Evolutionary conservation across 139 green algal genomes (phyloP), one percentile per base, ranked within the genome.

Genomic region (Asterochloris erici): DNA sequence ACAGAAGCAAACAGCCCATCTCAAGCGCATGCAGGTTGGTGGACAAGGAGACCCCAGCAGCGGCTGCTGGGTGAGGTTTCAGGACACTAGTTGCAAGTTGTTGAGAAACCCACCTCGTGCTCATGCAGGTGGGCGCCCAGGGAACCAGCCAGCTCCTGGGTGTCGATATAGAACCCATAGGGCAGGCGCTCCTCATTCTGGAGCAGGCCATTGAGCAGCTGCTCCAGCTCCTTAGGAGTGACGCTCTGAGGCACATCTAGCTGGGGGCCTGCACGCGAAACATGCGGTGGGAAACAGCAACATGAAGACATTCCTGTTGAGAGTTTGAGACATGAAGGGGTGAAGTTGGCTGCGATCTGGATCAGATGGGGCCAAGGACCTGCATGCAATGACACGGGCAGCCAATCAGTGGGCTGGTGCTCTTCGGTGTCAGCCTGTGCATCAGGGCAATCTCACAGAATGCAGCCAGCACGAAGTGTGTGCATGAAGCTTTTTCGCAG

Each of bases 161-260:
- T 94, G 14, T 96, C 85, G 14, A 99, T 90, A 38, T 94, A 94
- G 75, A 99, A 99, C 10, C 93, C 92, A 85, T 99, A 99, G 11
- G 96, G 96, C 60, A 97, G 82, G 74, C 90, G 91, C 73, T 99
- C 95, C 76, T 96, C 93, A 47, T 96, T 89, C 4, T 89, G 78
- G 13, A 98, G 87, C 66, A 99, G 84, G 0, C 88, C 85, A 82
- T 99, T 98, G 4, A 99, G 86, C 63, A 99, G 84, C 63, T 89
- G 87, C 79, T 98, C 89, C 84, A 99, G 90, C 90, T 99, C 94
- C 63, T 79, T 66, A 0, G 93, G 87, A 13, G 94, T 97, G 9
- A 93, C 92, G 27, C 89, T 85, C 1, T 94, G 88, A 0, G 96
- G 95, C 60, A 99, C 82, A 84, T 99, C 96, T 28, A 99, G 89